These are phyloP conservation scores for Aspergillus fructus DNA, from an alignment of 2,329 filamentous ascomycete genomes.

Conservation along the genomic window DNA sequence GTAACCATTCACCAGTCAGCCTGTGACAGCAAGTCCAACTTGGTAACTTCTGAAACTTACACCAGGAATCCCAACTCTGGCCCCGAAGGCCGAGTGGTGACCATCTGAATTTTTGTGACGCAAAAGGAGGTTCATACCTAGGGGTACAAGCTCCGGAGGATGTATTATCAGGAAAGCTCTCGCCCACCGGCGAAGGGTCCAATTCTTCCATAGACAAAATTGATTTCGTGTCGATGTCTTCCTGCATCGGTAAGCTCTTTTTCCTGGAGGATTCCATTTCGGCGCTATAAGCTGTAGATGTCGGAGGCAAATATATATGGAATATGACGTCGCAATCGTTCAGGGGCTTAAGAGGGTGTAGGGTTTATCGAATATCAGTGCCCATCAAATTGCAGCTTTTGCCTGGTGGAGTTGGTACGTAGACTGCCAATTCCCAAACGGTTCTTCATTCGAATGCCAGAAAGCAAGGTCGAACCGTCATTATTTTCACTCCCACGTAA, in stretches of 20 bases:
- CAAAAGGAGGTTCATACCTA: constrained; percentile 19
- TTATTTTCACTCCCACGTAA: not conserved
- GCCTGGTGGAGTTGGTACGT: not conserved
- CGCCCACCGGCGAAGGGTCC: constrained; percentile 77
- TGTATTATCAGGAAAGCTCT: constrained; percentile 47
- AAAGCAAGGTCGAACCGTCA: not conserved
- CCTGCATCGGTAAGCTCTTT: constrained; percentile 19
- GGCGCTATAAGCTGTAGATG: not conserved
- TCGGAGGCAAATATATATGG: not conserved
- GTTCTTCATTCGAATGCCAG: not conserved
- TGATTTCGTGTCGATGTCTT: constrained; percentile 43
- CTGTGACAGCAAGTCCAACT: not conserved
- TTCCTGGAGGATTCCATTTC: constrained; percentile 19
- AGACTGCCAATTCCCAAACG: not conserved
- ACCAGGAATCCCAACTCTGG: constrained; percentile 73
- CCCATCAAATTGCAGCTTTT: not conserved
- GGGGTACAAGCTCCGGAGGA: constrained; percentile 44
- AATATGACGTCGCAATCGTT: not conserved
- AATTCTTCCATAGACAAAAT: constrained; percentile 70
- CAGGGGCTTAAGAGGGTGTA: not conserved
- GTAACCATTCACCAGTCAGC: not conserved
- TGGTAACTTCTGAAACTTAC: constrained; percentile 48
- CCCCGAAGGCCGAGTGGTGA: constrained; percentile 58
- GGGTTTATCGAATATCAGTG: not conserved
- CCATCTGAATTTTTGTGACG: constrained; percentile 17